Base-by-base conservation (phyloP, 352 stramenopile species). In the Nothophytophthora sp. region DNA sequence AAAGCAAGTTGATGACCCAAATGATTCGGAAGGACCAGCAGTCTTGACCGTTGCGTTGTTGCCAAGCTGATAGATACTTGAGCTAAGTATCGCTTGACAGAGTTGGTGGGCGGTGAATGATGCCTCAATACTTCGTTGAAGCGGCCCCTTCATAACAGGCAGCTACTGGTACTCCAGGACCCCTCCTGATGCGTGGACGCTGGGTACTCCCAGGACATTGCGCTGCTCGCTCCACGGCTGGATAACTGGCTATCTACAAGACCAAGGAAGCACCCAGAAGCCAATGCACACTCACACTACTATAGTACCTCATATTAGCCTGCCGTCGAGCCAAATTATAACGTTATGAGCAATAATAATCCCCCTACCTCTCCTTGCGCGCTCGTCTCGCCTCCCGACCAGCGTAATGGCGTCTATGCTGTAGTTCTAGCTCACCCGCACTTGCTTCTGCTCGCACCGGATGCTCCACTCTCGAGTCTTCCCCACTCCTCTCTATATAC, bases 221-320 rank as follows among this genome's bases (percentile, higher is more conserved):
- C 43, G 9, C 37, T 55, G 28, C 8, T 27, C 33, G 20, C 28
- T 13, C 36, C 13, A 13, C 38, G 30, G 24, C 40, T 33, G 12
- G 16, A 28, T 45, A 50, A 25, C 23, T 55, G 23, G 27, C 41
- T 44, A 29, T 37, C 28, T 40, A 34, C 16, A 15, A 44, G 16
- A 15, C 16, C 22, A 42, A 55, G 23, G n/a, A 60, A 15, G 23
- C 33, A 50, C 42, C 19, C 29, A 23, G 43, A 46, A 62, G 43
- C 20, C 51, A 50, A n/a, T n/a, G n/a, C n/a, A n/a, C n/a, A 55
- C 39, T 50, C 24, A 34, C 34, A 50, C 50, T 23, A n/a, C 60
- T 64, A 64, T 69, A 37, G 38, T 69, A 69, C 54, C 58, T 61
- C 55, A 67, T 72, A 72, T 72, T 68, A 72, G 63, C 57, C 58